These are phyloP conservation scores for Phytophthora pini DNA, from an alignment of 352 stramenopile genomes.

Conservation along the genomic window DNA sequence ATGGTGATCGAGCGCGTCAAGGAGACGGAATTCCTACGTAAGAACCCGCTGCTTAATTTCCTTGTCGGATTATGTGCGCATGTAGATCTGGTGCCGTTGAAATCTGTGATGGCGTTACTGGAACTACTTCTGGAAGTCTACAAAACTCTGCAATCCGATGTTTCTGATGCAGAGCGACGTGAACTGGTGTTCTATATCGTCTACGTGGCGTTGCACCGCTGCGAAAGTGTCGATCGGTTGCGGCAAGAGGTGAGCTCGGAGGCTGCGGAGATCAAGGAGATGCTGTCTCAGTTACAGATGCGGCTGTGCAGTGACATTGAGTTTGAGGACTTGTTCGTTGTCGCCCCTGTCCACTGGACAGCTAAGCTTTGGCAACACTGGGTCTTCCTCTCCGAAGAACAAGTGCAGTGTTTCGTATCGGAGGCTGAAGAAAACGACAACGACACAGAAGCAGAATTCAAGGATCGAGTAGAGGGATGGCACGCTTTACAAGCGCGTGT, in stretches of 20 bases:
- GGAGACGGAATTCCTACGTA: neutral
- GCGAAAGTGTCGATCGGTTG: conserved; percentile 29
- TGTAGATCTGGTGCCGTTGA: conserved; percentile 43
- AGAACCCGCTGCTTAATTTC: conserved; percentile 31
- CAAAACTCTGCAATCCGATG: neutral
- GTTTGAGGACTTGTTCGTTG: conserved; percentile 52
- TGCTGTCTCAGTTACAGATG: conserved; percentile 43
- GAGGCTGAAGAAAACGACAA: conserved; percentile 31
- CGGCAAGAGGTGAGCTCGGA: conserved; percentile 33
- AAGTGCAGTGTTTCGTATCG: conserved; percentile 46
- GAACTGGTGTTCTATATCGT: conserved; percentile 45
- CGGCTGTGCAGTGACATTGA: conserved; percentile 41
- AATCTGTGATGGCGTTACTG: conserved; percentile 38
- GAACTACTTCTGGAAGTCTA: conserved; percentile 37
- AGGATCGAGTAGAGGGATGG: conserved; percentile 17
- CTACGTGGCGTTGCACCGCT: conserved; percentile 48
- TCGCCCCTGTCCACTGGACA: conserved; percentile 64
- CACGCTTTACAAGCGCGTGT: conserved; percentile 7
- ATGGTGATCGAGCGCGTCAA: conserved; percentile 21
- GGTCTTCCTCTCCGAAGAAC: conserved; percentile 48
- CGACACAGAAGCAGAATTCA: conserved; percentile 20
- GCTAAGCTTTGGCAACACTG: conserved; percentile 57
- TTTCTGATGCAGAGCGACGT: conserved; percentile 5
- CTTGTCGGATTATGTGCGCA: conserved; percentile 52
- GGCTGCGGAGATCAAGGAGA: conserved; percentile 11